Evolutionary conservation across 1,139 yeast genomes (phyloP), one percentile per base, ranked within the genome.

Genomic region (Taphrina communis): DNA sequence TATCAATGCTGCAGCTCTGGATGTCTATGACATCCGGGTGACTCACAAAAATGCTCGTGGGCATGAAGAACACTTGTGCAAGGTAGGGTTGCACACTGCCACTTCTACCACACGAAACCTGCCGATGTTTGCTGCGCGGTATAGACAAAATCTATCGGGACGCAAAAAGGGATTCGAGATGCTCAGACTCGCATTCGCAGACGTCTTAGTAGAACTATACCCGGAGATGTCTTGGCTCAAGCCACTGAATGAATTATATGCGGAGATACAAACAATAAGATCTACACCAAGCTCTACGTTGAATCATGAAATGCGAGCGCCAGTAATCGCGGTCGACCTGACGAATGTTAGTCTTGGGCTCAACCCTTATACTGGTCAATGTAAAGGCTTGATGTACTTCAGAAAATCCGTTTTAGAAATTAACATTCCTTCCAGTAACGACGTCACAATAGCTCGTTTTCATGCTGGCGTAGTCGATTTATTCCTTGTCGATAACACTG

Each of bases 391-490:
- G n/a, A 1, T 63, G 14, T 63, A 63, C 39, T 55, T 63, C 51
- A 48, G 56, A 14, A 46, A 50, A 12, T 56, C 67, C 11, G 21
- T 44, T 6, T 31, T 57, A 8, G 21, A 44, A 44, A 42, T 52
- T 1, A n/a, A 7, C 7, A 12, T 31, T 7, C 2, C 42, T 25
- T 11, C 31, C 1, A n/a, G 14, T 3, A 9, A 39, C 4, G 12
- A 50, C 6, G n/a, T 12, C 9, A 39, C 19, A 11, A n/a, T 52
- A 14, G 44, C 56, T 11, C 35, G 36, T 3, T n/a, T 63, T 21
- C 67, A 63, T 55, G 56, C 61, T 14, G 67, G 67, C 12, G 72
- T 71, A 36, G 71, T 71, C 21, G 72, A 71, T 51, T 38, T 72
- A 42, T 60, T 70, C 14, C 70, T 72, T 6, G 63, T 70, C 39